A percentile compares a stretch with the other conserved stretches of the same genome.
Evolutionary conservation across 495 filamentous ascomycete species (phyloP).

Genomic region (Tuber umbilicatum): DNA sequence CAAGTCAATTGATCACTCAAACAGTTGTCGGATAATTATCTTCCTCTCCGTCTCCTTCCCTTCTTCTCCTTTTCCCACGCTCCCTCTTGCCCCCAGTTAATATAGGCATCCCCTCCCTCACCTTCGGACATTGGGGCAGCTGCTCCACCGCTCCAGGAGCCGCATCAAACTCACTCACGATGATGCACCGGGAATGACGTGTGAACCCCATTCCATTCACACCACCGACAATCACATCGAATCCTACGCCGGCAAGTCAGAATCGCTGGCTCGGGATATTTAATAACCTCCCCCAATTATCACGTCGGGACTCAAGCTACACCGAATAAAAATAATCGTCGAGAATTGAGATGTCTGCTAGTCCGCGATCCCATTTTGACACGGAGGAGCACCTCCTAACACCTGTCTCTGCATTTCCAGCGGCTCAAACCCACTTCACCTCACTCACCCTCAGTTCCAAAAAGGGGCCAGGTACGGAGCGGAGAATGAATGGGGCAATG

Average conservation of each 20-base stretch:
- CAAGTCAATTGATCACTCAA: constrained; percentile 1
- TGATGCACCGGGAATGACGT: constrained; percentile 4
- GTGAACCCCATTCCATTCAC: not conserved
- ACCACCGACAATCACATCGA: not conserved
- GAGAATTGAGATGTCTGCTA: constrained; percentile 2
- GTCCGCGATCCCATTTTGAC: not conserved
- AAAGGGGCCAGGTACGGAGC: not conserved
- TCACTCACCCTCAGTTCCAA: not conserved
- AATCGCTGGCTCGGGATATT: constrained; percentile 5
- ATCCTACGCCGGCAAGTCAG: constrained; percentile 3
- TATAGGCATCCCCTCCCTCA: constrained; percentile 19
- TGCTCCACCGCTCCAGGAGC: not conserved
- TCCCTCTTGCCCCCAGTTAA: constrained; percentile 16
- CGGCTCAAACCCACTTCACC: not conserved
- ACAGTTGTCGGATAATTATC: not conserved
- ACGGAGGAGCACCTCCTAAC: constrained; percentile 4
- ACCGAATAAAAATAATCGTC: constrained; percentile 1
- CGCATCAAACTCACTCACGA: constrained; percentile 1
- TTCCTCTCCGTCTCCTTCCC: constrained; percentile 1
- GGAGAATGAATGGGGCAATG: constrained; percentile 3
- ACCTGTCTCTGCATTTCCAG: constrained; percentile 4
- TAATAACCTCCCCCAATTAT: not conserved
- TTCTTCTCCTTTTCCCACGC: not conserved
- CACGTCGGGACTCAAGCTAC: not conserved
- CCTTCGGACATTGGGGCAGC: not conserved